These are phyloP conservation scores for Clohesyomyces aquaticus DNA, from an alignment of 495 filamentous ascomycete species.

Conservation along the genomic window DNA sequence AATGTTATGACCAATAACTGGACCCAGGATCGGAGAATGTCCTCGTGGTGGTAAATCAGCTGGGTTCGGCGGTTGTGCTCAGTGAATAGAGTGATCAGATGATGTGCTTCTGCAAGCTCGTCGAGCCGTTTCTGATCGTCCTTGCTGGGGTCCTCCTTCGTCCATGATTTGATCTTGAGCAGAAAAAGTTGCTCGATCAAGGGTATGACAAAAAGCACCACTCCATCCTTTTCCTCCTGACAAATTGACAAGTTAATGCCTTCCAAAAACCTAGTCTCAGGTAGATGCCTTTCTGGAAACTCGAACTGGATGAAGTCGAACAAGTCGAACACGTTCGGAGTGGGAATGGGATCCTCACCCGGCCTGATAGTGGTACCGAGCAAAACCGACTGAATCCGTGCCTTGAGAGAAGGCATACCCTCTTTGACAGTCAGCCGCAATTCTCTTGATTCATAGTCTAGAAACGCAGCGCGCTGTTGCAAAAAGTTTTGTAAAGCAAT, in stretches of 20 bases:
- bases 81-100: slow-evolving; percentile 59
- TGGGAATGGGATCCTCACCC: slow-evolving; percentile 62
- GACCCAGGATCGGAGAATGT: slow-evolving; percentile 76
- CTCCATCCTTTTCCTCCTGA: slow-evolving; percentile 55
- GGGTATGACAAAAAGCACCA: slow-evolving; percentile 60
- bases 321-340: slow-evolving; percentile 83
- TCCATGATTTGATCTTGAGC: slow-evolving; percentile 57
- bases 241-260: slow-evolving; percentile 67
- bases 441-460: slow-evolving; percentile 83
- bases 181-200: slow-evolving; percentile 67
- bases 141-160: slow-evolving; percentile 54
- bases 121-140: slow-evolving; percentile 60
- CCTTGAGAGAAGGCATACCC: slow-evolving; percentile 72
- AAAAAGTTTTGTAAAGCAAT: slow-evolving; percentile 73
- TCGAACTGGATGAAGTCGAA: slow-evolving; percentile 87
- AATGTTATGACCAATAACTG: slow-evolving; percentile 79
- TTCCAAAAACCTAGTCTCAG: slow-evolving; percentile 60
- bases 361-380: slow-evolving; percentile 71
- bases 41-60: slow-evolving; percentile 61
- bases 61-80: slow-evolving; percentile 67
- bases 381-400: slow-evolving; percentile 76
- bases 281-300: slow-evolving; percentile 52
- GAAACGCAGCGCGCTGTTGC: slow-evolving; percentile 68
- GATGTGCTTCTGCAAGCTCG: slow-evolving; percentile 61
- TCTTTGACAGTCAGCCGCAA: slow-evolving; percentile 73